A percentile compares a stretch with the other conserved stretches of the same genome.
These are phyloP conservation scores for Melanogaster broomeanus DNA, from an alignment of 768 basidiomycete species.

Conservation along the genomic window DNA sequence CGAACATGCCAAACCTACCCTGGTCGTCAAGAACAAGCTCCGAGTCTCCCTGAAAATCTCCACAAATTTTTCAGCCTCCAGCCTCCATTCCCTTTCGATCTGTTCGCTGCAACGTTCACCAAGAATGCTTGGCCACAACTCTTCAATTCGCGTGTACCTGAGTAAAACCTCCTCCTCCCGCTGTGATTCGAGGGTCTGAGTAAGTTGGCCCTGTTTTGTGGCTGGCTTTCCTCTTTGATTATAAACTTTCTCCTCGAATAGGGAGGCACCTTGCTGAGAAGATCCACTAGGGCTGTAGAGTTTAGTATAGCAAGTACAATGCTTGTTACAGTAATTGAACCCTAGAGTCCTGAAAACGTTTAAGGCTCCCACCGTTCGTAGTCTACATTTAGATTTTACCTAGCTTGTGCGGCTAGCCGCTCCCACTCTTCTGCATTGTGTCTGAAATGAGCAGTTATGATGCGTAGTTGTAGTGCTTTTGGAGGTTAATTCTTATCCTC, in stretches of 20 bases:
- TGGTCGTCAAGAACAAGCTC: slow-evolving; percentile 75
- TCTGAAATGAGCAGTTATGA: slow-evolving; percentile 88
- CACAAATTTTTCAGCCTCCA: slow-evolving; percentile 82
- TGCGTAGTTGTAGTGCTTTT: slow-evolving; percentile 77
- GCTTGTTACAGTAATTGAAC: slow-evolving; percentile 83
- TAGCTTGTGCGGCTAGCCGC: slow-evolving; percentile 70
- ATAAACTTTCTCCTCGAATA: slow-evolving; percentile 60
- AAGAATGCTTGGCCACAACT: slow-evolving; percentile 62
- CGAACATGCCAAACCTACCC: slow-evolving; percentile 51
- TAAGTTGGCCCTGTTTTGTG: slow-evolving; percentile 48
- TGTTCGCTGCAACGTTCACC: slow-evolving; percentile 43
- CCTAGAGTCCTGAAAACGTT: slow-evolving; percentile 64
- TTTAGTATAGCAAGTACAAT: slow-evolving; percentile 88
- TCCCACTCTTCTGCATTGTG: slow-evolving; percentile 90
- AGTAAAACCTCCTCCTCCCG: slow-evolving; percentile 62
- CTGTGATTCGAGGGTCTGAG: slow-evolving; percentile 56
- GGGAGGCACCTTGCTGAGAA: slow-evolving; percentile 43
- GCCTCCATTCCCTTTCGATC: slow-evolving; percentile 72
- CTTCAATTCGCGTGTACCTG: slow-evolving; percentile 60
- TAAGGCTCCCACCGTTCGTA: slow-evolving; percentile 69
- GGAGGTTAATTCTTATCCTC: slow-evolving; percentile 64
- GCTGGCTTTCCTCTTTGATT: slow-evolving; percentile 36
- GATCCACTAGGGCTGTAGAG: slow-evolving; percentile 55
- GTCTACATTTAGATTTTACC: slow-evolving; percentile 43
- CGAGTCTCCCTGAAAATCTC: slow-evolving; percentile 89